Evolutionary conservation across 768 basidiomycete genomes (phyloP).

Genomic region (Tulasnella sp.): DNA sequence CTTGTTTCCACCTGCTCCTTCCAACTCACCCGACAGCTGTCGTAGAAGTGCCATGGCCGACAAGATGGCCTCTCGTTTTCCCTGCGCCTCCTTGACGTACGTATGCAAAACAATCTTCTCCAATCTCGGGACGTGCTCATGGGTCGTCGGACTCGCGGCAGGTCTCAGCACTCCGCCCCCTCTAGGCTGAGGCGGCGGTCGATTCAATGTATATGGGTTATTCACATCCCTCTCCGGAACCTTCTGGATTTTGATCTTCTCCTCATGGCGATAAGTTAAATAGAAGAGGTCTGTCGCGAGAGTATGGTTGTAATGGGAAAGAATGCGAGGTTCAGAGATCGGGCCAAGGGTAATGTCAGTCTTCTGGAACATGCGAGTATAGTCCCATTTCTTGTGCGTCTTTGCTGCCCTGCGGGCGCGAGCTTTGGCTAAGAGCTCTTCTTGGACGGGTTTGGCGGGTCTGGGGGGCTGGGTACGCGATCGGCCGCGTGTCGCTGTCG

Average conservation of each 20-base stretch:
- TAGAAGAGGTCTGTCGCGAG: slow-evolving; percentile 87
- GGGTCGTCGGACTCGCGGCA: slow-evolving; percentile 43
- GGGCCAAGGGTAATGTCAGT: slow-evolving; percentile 27
- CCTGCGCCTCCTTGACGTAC: slow-evolving; percentile 71
- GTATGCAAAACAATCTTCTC: slow-evolving; percentile 80
- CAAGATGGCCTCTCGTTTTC: slow-evolving; percentile 60
- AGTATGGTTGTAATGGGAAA: slow-evolving; percentile 74
- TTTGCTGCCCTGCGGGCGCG: not conserved
- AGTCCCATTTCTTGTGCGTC: slow-evolving; percentile 14
- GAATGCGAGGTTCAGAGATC: slow-evolving; percentile 46
- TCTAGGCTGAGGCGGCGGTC: slow-evolving; percentile 57
- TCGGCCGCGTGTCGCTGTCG: slow-evolving; percentile 4
- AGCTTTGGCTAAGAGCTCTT: not conserved
- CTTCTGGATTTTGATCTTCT: slow-evolving; percentile 22
- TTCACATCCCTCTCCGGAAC: slow-evolving; percentile 42
- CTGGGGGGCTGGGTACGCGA: slow-evolving; percentile 5
- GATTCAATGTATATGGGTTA: slow-evolving; percentile 75
- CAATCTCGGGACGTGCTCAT: slow-evolving; percentile 61
- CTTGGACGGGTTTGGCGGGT: slow-evolving; percentile 3
- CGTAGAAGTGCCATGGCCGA: slow-evolving; percentile 82
- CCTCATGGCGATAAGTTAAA: slow-evolving; percentile 74
- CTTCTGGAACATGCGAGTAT: slow-evolving; percentile 17
- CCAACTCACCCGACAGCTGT: slow-evolving; percentile 75
- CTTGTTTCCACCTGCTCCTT: slow-evolving; percentile 59
- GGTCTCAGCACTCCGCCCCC: slow-evolving; percentile 53